Conservation (phyloP, 108 stramenopile species). For the Nitzschia palea region DNA sequence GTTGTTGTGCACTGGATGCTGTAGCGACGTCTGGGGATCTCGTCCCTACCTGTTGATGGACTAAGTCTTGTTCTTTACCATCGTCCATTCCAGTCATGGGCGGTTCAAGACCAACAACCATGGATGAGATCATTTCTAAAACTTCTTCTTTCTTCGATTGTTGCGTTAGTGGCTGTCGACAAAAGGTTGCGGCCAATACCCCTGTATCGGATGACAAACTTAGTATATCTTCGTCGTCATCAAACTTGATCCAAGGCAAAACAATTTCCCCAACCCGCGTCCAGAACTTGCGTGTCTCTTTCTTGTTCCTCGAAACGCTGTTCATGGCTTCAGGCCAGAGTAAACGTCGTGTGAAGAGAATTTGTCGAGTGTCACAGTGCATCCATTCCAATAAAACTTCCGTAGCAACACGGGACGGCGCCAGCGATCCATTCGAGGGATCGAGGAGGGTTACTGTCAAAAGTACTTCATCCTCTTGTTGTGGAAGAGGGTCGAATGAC, state of each 20-base stretch:
- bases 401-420: background rate
- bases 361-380: background rate
- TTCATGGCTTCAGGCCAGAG: conserved; percentile 23
- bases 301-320: background rate
- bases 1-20: background rate
- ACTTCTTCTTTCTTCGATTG: conserved; percentile 4
- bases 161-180: conserved; percentile 2
- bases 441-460: conserved; percentile 6
- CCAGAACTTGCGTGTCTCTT: background rate
- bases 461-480: background rate
- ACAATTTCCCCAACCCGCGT: background rate
- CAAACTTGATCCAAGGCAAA: conserved; percentile 4
- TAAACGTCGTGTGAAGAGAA: conserved; percentile 3
- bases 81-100: background rate
- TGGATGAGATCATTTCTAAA: conserved; percentile 6
- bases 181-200: conserved; percentile 1
- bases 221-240: background rate
- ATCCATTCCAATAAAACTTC: conserved; percentile 17
- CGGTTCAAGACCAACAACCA: conserved; percentile 1
- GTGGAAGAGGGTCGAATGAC: background rate
- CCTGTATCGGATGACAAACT: background rate
- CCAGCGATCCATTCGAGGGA: background rate
- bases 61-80: background rate
- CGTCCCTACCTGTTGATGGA: background rate
- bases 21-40: background rate